A percentile compares a stretch with the other conserved stretches of the same genome.
Conservation (phyloP, 371 early-diverging fungal genomes). For the Actinomortierella ambigua region DNA sequence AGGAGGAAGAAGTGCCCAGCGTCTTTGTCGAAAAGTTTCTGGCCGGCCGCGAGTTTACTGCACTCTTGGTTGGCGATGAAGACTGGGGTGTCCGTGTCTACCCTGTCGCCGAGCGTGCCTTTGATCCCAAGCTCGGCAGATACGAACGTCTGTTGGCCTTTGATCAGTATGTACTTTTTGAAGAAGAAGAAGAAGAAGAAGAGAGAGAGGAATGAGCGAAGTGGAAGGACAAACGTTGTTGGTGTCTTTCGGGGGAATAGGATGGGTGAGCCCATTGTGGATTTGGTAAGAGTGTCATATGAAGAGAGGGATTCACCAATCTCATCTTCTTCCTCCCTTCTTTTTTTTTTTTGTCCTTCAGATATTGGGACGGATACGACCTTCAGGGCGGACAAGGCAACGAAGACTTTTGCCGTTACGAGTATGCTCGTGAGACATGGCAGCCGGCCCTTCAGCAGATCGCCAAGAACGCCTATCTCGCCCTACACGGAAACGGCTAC, state of each 20-base stretch:
- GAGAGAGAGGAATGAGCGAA: too few relatives aligned
- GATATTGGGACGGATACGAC: slow-evolving; percentile 54
- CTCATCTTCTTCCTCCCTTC: neutral
- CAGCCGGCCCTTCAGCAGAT: slow-evolving; percentile 44
- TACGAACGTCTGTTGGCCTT: slow-evolving; percentile 52
- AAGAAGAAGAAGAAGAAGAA: neutral
- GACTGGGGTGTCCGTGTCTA: slow-evolving; percentile 46
- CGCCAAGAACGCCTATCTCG: slow-evolving; percentile 31
- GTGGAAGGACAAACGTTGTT: too few relatives aligned
- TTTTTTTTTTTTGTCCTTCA: neutral
- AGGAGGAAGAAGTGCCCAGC: slow-evolving; percentile 18
- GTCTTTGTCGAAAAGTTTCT: slow-evolving; percentile 55
- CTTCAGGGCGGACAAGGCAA: slow-evolving; percentile 44
- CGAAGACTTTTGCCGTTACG: slow-evolving; percentile 47
- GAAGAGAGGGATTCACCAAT: too few relatives aligned
- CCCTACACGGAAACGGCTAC: slow-evolving; percentile 49
- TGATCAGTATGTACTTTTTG: slow-evolving; percentile 45
- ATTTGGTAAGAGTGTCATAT: too few relatives aligned
- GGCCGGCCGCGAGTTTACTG: slow-evolving; percentile 56
- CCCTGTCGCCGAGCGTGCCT: slow-evolving; percentile 54
- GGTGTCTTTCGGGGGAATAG: too few relatives aligned
- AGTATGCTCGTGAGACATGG: slow-evolving; percentile 43
- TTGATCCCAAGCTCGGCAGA: slow-evolving; percentile 38
- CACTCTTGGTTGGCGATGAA: slow-evolving; percentile 47
- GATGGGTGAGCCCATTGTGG: too few relatives aligned